Conservation (phyloP, 805 yeast species). For the Barnettozyma californica region DNA sequence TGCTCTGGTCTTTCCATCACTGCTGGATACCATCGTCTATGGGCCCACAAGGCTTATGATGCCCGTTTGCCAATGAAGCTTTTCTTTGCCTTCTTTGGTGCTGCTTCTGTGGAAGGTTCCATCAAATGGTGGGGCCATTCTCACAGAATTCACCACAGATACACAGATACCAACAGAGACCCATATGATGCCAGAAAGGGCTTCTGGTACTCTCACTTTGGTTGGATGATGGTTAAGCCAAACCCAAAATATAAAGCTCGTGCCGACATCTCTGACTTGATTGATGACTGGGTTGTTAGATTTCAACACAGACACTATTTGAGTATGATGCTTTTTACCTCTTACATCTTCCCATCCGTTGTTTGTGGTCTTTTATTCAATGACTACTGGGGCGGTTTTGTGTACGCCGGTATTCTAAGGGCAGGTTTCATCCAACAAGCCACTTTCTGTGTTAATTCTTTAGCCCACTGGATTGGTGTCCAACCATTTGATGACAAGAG, state of each 20-base stretch:
- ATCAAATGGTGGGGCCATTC: slow-evolving; percentile 88
- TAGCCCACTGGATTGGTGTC: slow-evolving; percentile 82
- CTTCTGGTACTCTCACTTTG: slow-evolving; percentile 79
- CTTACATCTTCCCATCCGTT: slow-evolving; percentile 57
- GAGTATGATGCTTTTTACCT: slow-evolving; percentile 52
- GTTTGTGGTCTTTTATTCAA: slow-evolving; percentile 50
- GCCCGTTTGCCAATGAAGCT: slow-evolving; percentile 57
- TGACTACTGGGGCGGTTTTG: slow-evolving; percentile 67
- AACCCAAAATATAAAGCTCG: slow-evolving; percentile 74
- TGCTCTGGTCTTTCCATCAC: slow-evolving; percentile 73
- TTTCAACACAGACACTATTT: slow-evolving; percentile 80
- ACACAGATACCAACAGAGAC: slow-evolving; percentile 77
- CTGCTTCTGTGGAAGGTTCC: slow-evolving; percentile 80
- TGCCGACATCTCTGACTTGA: slow-evolving; percentile 58
- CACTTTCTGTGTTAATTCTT: slow-evolving; percentile 79
- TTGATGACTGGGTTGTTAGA: slow-evolving; percentile 73
- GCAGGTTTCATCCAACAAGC: slow-evolving; percentile 75
- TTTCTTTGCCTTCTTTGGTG: slow-evolving; percentile 72
- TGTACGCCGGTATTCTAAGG: slow-evolving; percentile 71
- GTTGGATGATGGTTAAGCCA: slow-evolving; percentile 80
- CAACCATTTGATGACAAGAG: slow-evolving; percentile 86
- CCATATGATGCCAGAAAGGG: slow-evolving; percentile 85
- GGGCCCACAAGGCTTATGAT: slow-evolving; percentile 70
- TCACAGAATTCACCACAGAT: slow-evolving; percentile 83
- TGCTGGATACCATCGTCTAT: slow-evolving; percentile 79